These are phyloP conservation scores for Colletotrichum sp. DNA, from an alignment of 2,329 filamentous ascomycete genomes.

Conservation along the genomic window DNA sequence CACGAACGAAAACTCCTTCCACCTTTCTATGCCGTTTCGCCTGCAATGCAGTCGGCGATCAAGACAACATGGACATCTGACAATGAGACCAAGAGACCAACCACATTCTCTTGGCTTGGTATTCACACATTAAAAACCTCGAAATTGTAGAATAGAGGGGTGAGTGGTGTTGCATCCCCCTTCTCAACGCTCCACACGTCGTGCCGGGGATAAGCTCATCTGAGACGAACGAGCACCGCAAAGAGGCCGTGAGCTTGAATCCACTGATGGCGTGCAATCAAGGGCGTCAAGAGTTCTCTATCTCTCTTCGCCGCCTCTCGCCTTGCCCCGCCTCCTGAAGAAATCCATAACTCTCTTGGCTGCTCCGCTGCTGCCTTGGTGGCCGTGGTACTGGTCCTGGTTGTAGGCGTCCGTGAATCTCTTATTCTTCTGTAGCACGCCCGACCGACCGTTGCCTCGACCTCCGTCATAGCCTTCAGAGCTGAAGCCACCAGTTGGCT, in stretches of 20 bases:
- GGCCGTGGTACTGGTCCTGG: slow-evolving; percentile 69
- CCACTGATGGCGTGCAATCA: slow-evolving; percentile 4
- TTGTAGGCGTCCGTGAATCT: slow-evolving; percentile 92
- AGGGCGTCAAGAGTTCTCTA: slow-evolving; percentile 28
- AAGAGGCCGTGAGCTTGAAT: neutral
- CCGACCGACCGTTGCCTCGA: slow-evolving; percentile 17
- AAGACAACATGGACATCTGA: slow-evolving; percentile 16
- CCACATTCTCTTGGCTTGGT: slow-evolving; percentile 6
- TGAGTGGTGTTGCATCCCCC: neutral
- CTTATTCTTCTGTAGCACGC: slow-evolving; percentile 78
- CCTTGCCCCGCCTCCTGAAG: slow-evolving; percentile 86
- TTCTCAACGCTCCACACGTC: slow-evolving; percentile 15
- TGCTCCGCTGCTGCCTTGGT: slow-evolving; percentile 84
- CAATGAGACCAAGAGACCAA: slow-evolving; percentile 8
- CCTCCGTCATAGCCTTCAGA: slow-evolving; percentile 48
- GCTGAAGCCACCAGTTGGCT: slow-evolving; percentile 45
- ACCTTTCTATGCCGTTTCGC: slow-evolving; percentile 19
- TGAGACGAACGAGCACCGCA: slow-evolving; percentile 15
- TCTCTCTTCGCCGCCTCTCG: slow-evolving; percentile 65
- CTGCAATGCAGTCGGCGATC: slow-evolving; percentile 18
- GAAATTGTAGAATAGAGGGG: neutral
- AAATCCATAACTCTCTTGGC: slow-evolving; percentile 98
- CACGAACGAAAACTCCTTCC: slow-evolving; percentile 4
- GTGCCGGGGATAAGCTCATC: slow-evolving; percentile 14
- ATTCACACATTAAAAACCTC: slow-evolving; percentile 19